Percentiles rank a stretch among this genome's conserved stretches.
phyloP scores from a whole-genome alignment of 139 green algal species.

The Choricystis sp. region DNA sequence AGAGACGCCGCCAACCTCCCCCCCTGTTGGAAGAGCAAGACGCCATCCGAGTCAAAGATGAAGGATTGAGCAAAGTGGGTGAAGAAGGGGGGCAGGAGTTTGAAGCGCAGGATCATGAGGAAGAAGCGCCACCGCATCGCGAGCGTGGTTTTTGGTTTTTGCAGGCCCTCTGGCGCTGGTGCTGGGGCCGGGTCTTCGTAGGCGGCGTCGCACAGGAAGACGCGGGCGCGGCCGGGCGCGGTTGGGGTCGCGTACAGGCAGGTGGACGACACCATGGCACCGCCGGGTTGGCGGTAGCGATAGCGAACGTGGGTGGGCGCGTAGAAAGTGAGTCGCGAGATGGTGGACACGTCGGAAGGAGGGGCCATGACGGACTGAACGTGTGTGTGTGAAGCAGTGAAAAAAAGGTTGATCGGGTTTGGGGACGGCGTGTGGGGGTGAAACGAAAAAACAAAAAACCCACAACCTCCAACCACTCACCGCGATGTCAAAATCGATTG shows the following conservation, averaged over 20 bases:
- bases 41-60: background rate
- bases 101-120: background rate
- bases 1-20: background rate
- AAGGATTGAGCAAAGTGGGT: background rate
- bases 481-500: too few species aligned
- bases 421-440: too few species aligned
- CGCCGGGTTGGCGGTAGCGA: background rate
- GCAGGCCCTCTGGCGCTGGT: background rate
- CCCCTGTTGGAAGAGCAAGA: background rate
- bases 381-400: background rate
- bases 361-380: background rate
- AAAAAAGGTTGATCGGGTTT: too few species aligned
- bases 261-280: background rate
- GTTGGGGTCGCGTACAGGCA: background rate
- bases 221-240: too few species aligned
- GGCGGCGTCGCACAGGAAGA: background rate
- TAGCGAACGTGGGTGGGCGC: background rate
- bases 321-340: background rate
- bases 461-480: too few species aligned
- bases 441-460: too few species aligned
- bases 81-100: background rate
- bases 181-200: too few species aligned
- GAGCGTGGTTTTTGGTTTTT: too few species aligned
- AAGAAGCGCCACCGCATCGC: too few species aligned
- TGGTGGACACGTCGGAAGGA: background rate